Percentiles rank a stretch among this genome's conserved stretches.
Evolutionary conservation across 345 rosid species (phyloP).

Genomic region (Durio zibethinus): DNA sequence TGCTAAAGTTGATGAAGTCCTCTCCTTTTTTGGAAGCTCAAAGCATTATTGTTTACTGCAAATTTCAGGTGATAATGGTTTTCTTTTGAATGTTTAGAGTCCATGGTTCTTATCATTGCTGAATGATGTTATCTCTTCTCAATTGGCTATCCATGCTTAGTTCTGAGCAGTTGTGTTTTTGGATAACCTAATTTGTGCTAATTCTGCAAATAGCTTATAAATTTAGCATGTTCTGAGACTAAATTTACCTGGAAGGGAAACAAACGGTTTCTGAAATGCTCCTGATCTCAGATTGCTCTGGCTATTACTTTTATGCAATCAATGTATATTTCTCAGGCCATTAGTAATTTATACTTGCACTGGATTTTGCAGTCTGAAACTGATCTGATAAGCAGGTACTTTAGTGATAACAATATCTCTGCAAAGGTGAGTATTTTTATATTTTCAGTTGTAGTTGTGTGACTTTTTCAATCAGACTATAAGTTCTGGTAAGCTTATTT

Average conservation of each 20-base stretch:
- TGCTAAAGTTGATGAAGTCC: slow-evolving; percentile 64
- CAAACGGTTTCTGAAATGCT: background rate
- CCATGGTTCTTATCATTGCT: background rate
- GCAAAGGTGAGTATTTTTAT: slow-evolving; percentile 58
- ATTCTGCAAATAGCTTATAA: background rate
- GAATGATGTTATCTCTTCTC: background rate
- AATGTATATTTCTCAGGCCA: background rate
- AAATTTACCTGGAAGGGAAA: background rate
- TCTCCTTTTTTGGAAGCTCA: slow-evolving; percentile 54
- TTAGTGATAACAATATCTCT: slow-evolving; percentile 67
- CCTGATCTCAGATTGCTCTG: slow-evolving; percentile 5
- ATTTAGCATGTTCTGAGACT: slow-evolving; percentile 5
- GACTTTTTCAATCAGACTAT: slow-evolving; percentile 8
- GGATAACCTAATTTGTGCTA: background rate
- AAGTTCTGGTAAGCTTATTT: slow-evolving; percentile 27
- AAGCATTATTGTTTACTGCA: slow-evolving; percentile 93
- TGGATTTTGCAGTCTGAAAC: slow-evolving; percentile 72
- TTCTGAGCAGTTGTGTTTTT: background rate
- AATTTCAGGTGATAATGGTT: slow-evolving; percentile 67
- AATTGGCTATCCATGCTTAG: slow-evolving; percentile 3
- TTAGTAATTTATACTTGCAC: slow-evolving; percentile 4
- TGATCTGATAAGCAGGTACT: slow-evolving; percentile 71
- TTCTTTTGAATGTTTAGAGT: background rate
- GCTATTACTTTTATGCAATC: slow-evolving; percentile 5
- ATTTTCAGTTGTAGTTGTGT: background rate